These are phyloP conservation scores for Nowakowskiella sp. DNA, from an alignment of 192 early-diverging fungal genomes.

Conservation along the genomic window DNA sequence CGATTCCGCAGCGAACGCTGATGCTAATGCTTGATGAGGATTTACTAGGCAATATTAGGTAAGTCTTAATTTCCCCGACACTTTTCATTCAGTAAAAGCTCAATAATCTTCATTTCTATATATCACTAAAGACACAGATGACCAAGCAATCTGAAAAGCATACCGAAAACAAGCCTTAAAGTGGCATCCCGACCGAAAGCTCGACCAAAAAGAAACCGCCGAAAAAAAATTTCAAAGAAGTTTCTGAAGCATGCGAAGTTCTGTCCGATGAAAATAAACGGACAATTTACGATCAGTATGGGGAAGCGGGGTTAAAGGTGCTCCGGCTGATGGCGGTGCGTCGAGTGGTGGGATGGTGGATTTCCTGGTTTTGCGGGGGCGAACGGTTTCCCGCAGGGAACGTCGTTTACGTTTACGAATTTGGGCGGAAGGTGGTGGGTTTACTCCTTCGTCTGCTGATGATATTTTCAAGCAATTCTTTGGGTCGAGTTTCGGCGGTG, in stretches of 20 bases:
- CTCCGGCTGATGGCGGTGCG: slow-evolving; percentile 46
- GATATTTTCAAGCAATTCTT: slow-evolving; percentile 91
- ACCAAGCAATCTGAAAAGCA: too few species aligned
- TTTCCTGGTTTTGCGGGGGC: slow-evolving; percentile 25
- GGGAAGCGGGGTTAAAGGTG: slow-evolving; percentile 53
- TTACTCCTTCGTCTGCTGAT: slow-evolving; percentile 73
- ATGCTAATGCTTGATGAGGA: too few species aligned
- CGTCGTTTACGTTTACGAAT: slow-evolving; percentile 61
- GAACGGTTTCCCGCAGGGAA: slow-evolving; percentile 44
- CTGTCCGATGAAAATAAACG: slow-evolving; percentile 46
- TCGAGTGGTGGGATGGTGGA: slow-evolving; percentile 54
- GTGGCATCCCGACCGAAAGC: slow-evolving; percentile 76
- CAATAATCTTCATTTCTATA: slow-evolving; percentile 12
- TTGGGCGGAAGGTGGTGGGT: slow-evolving; percentile 33
- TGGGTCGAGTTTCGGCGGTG: too few species aligned
- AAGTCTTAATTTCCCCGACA: too few species aligned
- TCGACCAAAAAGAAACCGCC: slow-evolving; percentile 55
- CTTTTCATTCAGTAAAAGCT: not conserved
- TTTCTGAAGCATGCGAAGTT: slow-evolving; percentile 51
- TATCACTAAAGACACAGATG: not conserved
- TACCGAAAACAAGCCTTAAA: slow-evolving; percentile 62
- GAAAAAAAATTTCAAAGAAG: slow-evolving; percentile 71
- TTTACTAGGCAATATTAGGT: too few species aligned
- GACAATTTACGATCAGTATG: slow-evolving; percentile 45
- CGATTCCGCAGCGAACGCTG: too few species aligned